Conservation (phyloP, 78 protist species). For the Polysphondylium violaceum region DNA sequence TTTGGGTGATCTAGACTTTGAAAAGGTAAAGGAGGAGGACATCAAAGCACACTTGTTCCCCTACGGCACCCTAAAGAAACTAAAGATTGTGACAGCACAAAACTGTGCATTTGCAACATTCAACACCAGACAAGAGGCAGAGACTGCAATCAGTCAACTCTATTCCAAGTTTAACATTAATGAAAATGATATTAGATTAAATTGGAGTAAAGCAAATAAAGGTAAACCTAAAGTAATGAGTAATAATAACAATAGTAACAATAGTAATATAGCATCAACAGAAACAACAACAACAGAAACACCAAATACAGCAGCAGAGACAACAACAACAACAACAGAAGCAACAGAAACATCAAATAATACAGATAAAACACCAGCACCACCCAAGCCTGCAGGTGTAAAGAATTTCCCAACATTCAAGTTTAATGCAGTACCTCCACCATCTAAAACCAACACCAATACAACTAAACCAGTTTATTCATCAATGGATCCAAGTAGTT, state of each 20-base stretch:
- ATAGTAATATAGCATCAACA: not conserved
- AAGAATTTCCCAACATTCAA: slow-evolving; percentile 59
- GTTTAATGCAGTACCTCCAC: slow-evolving; percentile 38
- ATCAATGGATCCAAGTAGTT: slow-evolving; percentile 70
- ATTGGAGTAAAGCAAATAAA: slow-evolving; percentile 68
- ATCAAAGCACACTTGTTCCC: slow-evolving; percentile 35
- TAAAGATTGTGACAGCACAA: slow-evolving; percentile 26
- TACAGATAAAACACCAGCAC: slow-evolving; percentile 6
- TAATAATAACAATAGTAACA: slow-evolving; percentile 15
- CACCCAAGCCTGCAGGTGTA: slow-evolving; percentile 41
- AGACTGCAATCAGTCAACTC: slow-evolving; percentile 49
- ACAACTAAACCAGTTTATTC: slow-evolving; percentile 32
- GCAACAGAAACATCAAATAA: not conserved
- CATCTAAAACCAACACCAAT: not conserved
- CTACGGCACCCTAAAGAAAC: slow-evolving; percentile 24
- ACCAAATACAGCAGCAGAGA: not conserved
- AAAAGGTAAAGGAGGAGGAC: slow-evolving; percentile 53
- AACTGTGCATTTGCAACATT: slow-evolving; percentile 79
- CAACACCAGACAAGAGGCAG: slow-evolving; percentile 66
- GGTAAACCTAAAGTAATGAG: not conserved
- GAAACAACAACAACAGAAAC: not conserved
- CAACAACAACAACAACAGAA: not conserved
- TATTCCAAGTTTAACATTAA: slow-evolving; percentile 32
- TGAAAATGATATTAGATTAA: slow-evolving; percentile 15
- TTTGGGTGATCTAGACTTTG: slow-evolving; percentile 70